Evolutionary conservation across 208 protist species (phyloP).

Genomic region (Leishmania mexicana): DNA sequence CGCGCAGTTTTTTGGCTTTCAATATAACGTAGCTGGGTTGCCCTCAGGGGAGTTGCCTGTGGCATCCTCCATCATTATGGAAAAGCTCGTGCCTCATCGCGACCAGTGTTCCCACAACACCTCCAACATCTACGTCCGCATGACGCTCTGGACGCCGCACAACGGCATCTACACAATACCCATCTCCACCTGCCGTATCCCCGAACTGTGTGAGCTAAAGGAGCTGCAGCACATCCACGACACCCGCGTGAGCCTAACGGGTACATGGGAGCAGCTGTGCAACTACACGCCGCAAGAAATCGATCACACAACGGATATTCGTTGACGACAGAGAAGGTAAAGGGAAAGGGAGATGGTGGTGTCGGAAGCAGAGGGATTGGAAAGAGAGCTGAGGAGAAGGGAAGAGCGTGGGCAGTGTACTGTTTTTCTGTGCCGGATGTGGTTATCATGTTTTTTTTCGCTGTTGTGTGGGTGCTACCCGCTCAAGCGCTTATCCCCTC

Average conservation of each 20-base stretch:
- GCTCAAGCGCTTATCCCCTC: neutral
- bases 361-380: neutral
- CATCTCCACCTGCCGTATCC: slow-evolving; percentile 59
- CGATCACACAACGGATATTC: slow-evolving; percentile 81
- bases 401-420: neutral
- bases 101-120: slow-evolving; percentile 44
- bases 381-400: neutral
- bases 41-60: slow-evolving; percentile 76
- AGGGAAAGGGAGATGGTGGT: neutral
- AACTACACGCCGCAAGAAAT: slow-evolving; percentile 69
- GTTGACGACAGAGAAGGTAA: slow-evolving; percentile 24
- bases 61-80: slow-evolving; percentile 70
- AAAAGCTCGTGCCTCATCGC: slow-evolving; percentile 55
- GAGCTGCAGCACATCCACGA: slow-evolving; percentile 70
- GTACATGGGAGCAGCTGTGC: slow-evolving; percentile 75
- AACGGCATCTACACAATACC: slow-evolving; percentile 62
- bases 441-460: neutral
- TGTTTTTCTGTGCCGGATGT: neutral
- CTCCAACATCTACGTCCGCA: slow-evolving; percentile 53
- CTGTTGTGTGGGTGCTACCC: neutral
- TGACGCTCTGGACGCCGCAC: slow-evolving; percentile 72
- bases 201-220: slow-evolving; percentile 69
- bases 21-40: slow-evolving; percentile 65
- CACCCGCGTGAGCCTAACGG: slow-evolving; percentile 60
- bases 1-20: slow-evolving; percentile 81